Evolutionary conservation across 2,329 filamentous ascomycete genomes (phyloP), one percentile per base, ranked within the genome.

Genomic region (Onygenales sp.): DNA sequence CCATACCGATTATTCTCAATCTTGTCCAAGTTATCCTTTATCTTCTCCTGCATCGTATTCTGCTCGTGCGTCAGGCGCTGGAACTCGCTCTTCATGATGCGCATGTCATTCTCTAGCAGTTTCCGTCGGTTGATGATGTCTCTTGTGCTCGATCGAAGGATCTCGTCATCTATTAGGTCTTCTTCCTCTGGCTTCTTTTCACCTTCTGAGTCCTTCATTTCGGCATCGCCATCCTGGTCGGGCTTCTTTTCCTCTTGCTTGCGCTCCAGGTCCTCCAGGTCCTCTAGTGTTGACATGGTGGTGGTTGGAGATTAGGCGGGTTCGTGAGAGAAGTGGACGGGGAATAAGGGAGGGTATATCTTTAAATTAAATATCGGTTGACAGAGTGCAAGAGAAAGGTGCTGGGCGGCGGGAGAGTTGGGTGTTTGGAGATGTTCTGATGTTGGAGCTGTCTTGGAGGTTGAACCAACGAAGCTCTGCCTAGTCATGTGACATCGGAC

Each of bases 21-120:
- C 82, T 98, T 98, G 63, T 98, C 94, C 65, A 88, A 76, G 67
- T 98, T 98, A 70, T 98, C 93, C 80, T 96, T 97, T 73, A 98
- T 97, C 79, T 96, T 97, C 73, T 97, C 92, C 54, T 85, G 84
- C 93, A 98, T 98, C 48, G 88, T 85, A 49, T 86, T 84, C 76
- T 95, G 95, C 75, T 98, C 93, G 66, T 98, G 93, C 64, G 86
- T 87, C 74, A 98, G 79, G 63, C 93, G 86, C 69, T 95, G 91
- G 64, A 84, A 90, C 73, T 98, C 93, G 78, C 90, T 95, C 79
- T 87, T 92, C 90, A 98, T 97, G 74, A 98, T 97, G 65, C 93
- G 83, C 65, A 93, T 87, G 73, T 98, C 93, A 73, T 98, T 98
- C 74, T 98, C 93, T 60, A 98, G 79, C 67, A 98, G 80, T 66